Evolutionary conservation across 495 filamentous ascomycete species (phyloP).

Genomic region (Evernia prunastri): DNA sequence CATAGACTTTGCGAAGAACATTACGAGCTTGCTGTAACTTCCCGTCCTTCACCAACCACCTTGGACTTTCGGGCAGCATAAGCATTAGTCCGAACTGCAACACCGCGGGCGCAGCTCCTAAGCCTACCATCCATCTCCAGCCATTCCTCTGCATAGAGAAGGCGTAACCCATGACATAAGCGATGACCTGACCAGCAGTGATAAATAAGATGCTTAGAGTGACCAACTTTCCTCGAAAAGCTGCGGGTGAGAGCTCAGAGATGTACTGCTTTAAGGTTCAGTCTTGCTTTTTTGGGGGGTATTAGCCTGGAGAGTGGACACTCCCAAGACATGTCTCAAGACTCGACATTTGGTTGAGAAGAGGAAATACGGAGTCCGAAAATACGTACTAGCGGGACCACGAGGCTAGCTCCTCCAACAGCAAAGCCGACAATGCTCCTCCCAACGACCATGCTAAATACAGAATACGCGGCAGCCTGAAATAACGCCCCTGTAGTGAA

Average conservation of each 20-base stretch:
- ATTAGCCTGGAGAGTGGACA: no score
- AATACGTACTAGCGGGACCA: conserved; percentile 79
- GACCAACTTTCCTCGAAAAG: conserved; percentile 67
- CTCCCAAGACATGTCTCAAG: no score
- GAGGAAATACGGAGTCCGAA: no score
- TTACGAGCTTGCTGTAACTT: conserved; percentile 50
- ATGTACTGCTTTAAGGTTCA: no score
- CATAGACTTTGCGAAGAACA: conserved; percentile 61
- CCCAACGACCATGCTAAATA: conserved; percentile 69
- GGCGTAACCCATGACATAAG: conserved; percentile 70
- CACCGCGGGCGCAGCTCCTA: conserved; percentile 71
- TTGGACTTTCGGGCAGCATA: conserved; percentile 75
- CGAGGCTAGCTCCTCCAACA: conserved; percentile 75
- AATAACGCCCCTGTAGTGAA: conserved; percentile 69
- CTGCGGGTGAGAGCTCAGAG: conserved; percentile 72
- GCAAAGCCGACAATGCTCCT: conserved; percentile 73
- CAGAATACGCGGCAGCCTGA: conserved; percentile 59
- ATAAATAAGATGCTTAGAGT: conserved; percentile 74
- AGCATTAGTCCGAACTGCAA: conserved; percentile 60
- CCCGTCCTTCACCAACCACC: conserved; percentile 73
- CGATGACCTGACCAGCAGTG: conserved; percentile 77
- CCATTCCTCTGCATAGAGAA: conserved; percentile 54
- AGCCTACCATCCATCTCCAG: conserved; percentile 87
- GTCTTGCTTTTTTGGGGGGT: no score
- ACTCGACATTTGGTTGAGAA: no score